Evolutionary conservation across 2,329 filamentous ascomycete genomes (phyloP).

Genomic region (Cryphonectria japonica): DNA sequence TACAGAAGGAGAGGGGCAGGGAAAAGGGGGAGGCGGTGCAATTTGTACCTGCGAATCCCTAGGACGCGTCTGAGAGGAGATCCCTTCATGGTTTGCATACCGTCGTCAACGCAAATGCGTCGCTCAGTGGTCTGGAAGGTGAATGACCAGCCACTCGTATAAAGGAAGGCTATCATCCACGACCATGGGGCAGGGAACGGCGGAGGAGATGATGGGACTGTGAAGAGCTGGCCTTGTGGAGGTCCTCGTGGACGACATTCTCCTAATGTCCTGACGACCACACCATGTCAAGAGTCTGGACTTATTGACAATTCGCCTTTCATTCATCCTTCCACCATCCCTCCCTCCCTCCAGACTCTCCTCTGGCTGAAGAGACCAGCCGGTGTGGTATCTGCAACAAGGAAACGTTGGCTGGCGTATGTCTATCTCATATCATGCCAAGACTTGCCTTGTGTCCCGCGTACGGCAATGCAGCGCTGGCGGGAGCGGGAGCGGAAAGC

Average conservation of each 20-base stretch:
- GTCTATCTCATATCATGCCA: neutral
- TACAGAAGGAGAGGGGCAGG: slow-evolving; percentile 50
- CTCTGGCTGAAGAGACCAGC: too few species aligned
- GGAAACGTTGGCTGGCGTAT: neutral
- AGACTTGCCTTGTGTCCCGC: neutral
- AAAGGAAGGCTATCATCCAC: neutral
- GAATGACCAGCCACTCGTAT: neutral
- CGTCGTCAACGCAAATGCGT: neutral
- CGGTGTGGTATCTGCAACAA: neutral
- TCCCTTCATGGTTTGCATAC: neutral
- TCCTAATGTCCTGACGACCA: neutral
- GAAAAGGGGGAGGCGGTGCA: slow-evolving; percentile 50
- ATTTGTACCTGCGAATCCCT: slow-evolving; percentile 49
- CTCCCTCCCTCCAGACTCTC: too few species aligned
- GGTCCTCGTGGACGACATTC: neutral
- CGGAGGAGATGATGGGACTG: neutral
- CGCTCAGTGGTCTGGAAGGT: neutral
- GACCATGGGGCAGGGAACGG: neutral
- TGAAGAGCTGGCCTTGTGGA: neutral
- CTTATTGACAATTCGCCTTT: neutral
- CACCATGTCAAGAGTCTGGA: neutral
- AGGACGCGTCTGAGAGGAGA: neutral
- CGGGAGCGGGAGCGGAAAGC: neutral
- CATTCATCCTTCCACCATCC: neutral
- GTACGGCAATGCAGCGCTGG: neutral